Percentiles rank a stretch among this genome's conserved stretches.
Evolutionary conservation across 2,329 filamentous ascomycete species (phyloP).

Genomic region (Stachybotrys chartarum): DNA sequence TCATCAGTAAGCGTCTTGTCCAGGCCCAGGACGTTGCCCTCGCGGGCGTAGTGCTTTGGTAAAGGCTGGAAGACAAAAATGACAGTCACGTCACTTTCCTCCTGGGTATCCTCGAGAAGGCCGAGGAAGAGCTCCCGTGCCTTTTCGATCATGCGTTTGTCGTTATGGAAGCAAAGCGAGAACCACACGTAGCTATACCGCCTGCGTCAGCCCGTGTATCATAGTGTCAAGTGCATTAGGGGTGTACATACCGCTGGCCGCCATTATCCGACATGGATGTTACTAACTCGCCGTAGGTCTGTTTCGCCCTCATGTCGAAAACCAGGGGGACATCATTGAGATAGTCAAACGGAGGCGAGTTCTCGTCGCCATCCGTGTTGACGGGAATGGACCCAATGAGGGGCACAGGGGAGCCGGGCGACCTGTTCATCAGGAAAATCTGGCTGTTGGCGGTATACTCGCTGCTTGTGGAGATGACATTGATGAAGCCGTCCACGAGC

Average conservation of each 20-base stretch:
- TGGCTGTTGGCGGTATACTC: background rate
- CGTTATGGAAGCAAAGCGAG: background rate
- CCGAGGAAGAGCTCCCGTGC: background rate
- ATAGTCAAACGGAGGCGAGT: background rate
- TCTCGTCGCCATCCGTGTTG: background rate
- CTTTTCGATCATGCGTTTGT: background rate
- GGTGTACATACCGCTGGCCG: background rate
- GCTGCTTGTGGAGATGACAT: background rate
- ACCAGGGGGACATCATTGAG: background rate
- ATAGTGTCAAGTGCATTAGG: background rate
- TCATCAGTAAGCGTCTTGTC: background rate
- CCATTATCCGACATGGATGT: background rate
- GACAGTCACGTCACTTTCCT: background rate
- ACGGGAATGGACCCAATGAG: background rate
- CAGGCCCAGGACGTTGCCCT: background rate
- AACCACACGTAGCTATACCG: background rate
- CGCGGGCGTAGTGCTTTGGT: background rate
- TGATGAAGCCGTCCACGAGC: background rate
- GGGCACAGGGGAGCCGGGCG: background rate
- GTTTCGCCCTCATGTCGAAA: background rate
- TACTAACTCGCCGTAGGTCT: background rate
- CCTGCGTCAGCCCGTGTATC: background rate
- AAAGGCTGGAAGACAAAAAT: conserved; percentile 2
- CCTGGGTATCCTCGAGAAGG: background rate
- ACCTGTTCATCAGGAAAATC: background rate